Evolutionary conservation across 2,329 filamentous ascomycete species (phyloP).

Genomic region (Penicillium expansum): DNA sequence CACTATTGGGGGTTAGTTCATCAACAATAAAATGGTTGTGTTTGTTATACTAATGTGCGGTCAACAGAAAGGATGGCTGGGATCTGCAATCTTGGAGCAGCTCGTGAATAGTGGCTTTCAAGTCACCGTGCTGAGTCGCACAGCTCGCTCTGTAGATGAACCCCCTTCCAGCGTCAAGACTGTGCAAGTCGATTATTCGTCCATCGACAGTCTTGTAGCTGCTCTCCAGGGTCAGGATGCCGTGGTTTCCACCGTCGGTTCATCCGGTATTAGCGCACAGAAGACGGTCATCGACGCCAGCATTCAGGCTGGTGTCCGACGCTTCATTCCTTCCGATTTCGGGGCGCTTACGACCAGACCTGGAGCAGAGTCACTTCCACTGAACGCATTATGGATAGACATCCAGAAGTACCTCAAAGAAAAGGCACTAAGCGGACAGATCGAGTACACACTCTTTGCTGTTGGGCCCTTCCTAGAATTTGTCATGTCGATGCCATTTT

Average conservation of each 20-base stretch:
- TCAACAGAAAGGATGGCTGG: conserved; percentile 3
- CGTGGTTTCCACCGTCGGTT: neutral
- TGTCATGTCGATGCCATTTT: conserved; percentile 9
- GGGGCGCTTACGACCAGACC: neutral
- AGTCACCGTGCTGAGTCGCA: conserved; percentile 2
- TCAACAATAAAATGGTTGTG: neutral
- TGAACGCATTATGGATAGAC: neutral
- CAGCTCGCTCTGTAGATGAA: neutral
- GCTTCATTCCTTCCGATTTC: conserved; percentile 2
- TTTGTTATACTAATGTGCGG: neutral
- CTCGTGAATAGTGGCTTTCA: neutral
- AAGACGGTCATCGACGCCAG: conserved; percentile 3
- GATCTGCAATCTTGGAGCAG: neutral
- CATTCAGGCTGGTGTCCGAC: neutral
- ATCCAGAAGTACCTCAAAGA: conserved; percentile 4
- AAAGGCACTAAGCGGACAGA: neutral
- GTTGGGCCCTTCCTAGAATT: conserved; percentile 8
- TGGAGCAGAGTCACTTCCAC: neutral
- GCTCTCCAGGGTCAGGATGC: neutral
- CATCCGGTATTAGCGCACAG: neutral
- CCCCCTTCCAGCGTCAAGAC: neutral
- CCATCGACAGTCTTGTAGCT: neutral
- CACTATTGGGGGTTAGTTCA: conserved; percentile 1
- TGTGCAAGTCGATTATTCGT: conserved; percentile 4
- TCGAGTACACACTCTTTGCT: conserved; percentile 6